Evolutionary conservation across 2,329 filamentous ascomycete genomes (phyloP), one percentile per base, ranked within the genome.

Genomic region (Fusarium haematococcum): DNA sequence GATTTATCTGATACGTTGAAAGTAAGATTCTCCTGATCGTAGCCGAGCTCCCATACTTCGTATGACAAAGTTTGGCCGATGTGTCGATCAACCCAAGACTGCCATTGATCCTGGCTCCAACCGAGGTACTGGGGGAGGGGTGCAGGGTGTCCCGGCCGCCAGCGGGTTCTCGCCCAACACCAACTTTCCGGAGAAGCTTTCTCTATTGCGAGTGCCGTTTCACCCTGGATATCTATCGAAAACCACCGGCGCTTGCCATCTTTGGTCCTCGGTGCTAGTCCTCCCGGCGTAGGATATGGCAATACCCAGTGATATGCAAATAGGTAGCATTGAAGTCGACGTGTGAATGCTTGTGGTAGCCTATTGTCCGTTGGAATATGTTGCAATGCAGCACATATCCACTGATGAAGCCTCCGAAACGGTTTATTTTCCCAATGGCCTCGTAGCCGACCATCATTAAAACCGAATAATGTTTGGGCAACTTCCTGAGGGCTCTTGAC

Each of bases 91-190:
- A 69, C 14, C 61, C 37, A 69, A 61, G 56, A 65, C 57, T 43
- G 61, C 67, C 37, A 69, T 65, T 69, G n/a, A 65, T 69, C 37
- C 6, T 57, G 48, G 54, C 61, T 69, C 67, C 23, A 69, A 61
- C 14, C 18, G 56, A 69, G 67, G 45, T 69, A 69, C 30, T 45
- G 43, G 35, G 61, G 67, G 61, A 68, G 11, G 4, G 66, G 54
- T 64, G 43, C 39, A 54, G 67, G 23, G 9, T 62, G 6, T 10
- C 61, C 67, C 43, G 37, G 45, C 45, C 62, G 67, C 61, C 48
- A 69, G 57, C 67, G 54, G 27, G 41, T 65, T 56, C 62, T 61
- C 8, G 65, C 57, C 65, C 27, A 67, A 6, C 27, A 58, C 58
- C 33, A 67, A 50, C 48, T 57, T 62, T 62, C 65, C 3, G 2